These are phyloP conservation scores for Parafenestella ontariensis DNA, from an alignment of 2,329 filamentous ascomycete species.

Conservation along the genomic window DNA sequence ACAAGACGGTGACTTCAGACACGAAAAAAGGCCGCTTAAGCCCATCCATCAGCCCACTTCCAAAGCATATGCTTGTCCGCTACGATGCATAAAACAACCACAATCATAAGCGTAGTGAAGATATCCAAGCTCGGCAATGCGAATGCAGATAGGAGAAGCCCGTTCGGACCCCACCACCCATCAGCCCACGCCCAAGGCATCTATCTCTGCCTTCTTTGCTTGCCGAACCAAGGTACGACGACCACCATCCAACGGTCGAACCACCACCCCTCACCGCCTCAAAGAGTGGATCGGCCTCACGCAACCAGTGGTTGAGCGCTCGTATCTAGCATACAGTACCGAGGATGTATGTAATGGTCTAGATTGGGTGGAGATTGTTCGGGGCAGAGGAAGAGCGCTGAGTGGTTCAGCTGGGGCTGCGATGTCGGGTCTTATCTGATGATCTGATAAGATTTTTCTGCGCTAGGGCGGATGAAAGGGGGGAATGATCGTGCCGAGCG, in stretches of 20 bases:
- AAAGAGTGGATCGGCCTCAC: neutral
- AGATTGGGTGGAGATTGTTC: slow-evolving; percentile 24
- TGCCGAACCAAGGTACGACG: neutral
- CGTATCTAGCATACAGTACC: neutral
- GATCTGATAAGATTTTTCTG: slow-evolving; percentile 17
- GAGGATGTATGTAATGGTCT: too few species aligned
- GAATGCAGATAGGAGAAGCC: neutral
- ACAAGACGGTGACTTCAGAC: too few species aligned
- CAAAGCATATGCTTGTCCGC: too few species aligned
- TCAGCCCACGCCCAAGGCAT: neutral
- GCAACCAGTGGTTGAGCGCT: neutral
- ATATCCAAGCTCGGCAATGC: neutral
- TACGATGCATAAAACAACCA: too few species aligned
- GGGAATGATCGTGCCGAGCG: too few species aligned
- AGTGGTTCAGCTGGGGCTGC: slow-evolving; percentile 7
- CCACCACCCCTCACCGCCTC: neutral
- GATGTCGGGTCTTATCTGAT: slow-evolving; percentile 24
- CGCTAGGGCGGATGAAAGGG: neutral
- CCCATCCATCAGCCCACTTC: too few species aligned
- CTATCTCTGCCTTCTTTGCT: neutral
- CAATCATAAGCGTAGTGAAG: neutral
- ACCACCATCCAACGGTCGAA: neutral
- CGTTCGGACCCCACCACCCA: neutral
- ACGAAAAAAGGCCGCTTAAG: too few species aligned
- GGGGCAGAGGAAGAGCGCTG: slow-evolving; percentile 5